phyloP scores from a whole-genome alignment of 768 basidiomycete genomes.

The Boletus sp. region DNA sequence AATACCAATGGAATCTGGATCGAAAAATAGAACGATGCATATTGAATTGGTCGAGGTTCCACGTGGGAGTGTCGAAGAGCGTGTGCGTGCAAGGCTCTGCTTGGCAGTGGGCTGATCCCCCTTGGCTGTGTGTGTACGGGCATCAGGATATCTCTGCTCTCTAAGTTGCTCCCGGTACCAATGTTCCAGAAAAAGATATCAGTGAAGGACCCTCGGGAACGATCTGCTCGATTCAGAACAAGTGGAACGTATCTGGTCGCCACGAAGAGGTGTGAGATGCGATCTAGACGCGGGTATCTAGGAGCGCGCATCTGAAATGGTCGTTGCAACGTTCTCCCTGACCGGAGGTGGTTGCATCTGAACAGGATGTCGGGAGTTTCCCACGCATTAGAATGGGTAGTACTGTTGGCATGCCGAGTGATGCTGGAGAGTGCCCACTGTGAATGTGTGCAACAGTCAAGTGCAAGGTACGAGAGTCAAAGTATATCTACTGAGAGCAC shows the following conservation, averaged over 20 bases:
- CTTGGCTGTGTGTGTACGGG: constrained; percentile 10
- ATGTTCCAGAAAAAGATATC: no score
- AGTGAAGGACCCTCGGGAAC: not conserved
- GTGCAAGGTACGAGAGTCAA: no score
- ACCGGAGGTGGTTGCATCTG: no score
- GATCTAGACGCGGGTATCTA: not conserved
- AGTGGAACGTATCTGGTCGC: constrained; percentile 2
- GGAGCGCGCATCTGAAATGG: not conserved
- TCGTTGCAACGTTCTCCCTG: no score
- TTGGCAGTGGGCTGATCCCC: constrained; percentile 3
- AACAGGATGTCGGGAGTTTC: no score
- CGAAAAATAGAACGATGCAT: not conserved
- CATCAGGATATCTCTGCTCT: not conserved
- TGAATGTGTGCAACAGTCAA: no score
- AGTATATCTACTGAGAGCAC: no score
- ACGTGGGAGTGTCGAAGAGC: not conserved
- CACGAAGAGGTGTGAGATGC: not conserved
- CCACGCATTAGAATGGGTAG: no score
- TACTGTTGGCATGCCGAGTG: no score
- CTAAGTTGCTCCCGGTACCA: no score
- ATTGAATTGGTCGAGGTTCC: not conserved
- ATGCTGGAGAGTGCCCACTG: no score
- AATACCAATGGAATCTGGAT: not conserved
- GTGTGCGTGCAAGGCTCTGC: not conserved
- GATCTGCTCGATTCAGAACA: not conserved